Conservation (phyloP, 257 asterid species). For the Solanum tacnaense region DNA sequence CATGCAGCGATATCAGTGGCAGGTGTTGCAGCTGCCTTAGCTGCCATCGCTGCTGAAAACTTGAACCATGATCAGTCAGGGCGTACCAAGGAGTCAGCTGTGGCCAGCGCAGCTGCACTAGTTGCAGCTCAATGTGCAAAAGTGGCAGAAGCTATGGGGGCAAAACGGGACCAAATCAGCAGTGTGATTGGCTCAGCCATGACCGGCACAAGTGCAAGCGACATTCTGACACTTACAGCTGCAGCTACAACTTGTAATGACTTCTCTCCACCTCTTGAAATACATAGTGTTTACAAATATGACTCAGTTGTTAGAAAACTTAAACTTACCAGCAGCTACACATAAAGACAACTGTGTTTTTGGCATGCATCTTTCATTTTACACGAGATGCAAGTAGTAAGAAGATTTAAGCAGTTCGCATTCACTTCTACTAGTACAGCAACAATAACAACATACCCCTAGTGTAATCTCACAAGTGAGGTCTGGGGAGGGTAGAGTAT, state of each 20-base stretch:
- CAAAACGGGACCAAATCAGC: constrained; percentile 67
- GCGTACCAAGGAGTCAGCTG: constrained; percentile 42
- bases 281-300: neutral
- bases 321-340: neutral
- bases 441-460: neutral
- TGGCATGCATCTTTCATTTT: neutral
- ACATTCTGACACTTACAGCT: constrained; percentile 67
- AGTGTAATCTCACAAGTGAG: neutral
- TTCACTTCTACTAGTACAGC: neutral
- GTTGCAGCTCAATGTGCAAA: constrained; percentile 90
- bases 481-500: neutral
- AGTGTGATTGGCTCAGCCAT: constrained; percentile 60
- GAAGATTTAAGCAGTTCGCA: neutral
- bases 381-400: neutral
- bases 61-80: constrained; percentile 16
- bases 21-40: constrained; percentile 86
- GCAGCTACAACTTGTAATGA: constrained; percentile 76
- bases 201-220: constrained; percentile 44
- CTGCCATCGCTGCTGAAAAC: constrained; percentile 77
- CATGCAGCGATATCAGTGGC: constrained; percentile 94
- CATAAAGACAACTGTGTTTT: neutral
- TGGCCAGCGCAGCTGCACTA: constrained; percentile 80
- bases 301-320: neutral
- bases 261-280: neutral
- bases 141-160: constrained; percentile 96